Evolutionary conservation across 2,329 filamentous ascomycete genomes (phyloP), one percentile per base, ranked within the genome.

Genomic region (Cyphellophora attinorum): DNA sequence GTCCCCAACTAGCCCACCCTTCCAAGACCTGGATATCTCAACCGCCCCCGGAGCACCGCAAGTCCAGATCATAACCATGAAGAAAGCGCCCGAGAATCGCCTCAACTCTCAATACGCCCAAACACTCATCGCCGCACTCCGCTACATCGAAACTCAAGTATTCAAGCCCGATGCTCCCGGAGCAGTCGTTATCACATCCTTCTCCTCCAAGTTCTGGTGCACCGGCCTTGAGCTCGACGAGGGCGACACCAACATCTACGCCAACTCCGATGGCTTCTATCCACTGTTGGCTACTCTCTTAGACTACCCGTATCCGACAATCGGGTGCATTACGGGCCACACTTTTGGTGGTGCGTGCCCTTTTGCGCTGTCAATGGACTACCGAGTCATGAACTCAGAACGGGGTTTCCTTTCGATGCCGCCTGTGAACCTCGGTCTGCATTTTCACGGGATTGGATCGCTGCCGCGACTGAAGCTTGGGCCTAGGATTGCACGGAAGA

Each of bases 211-310:
- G 33, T 51, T 51, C 39, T 68, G 61, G 60, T 68, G 65, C 44
- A 68, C 64, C 36, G 64, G 63, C 2, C 50, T 68, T 11, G 65
- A 68, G 18, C 51, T 68, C 3, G 64, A 67, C 29, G 64, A 68
- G 43, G 46, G 51, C 8, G 62, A 65, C 31, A 60, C 57, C 11
- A 68, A 67, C 44, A 65, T 68, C 16, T 68, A 65, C 35, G 74
- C 65, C 55, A 76, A 79, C 25, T 62, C 63, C 11, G 74, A 68
- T 46, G 64, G 61, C 16, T 79, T 76, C 36, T 70, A 67, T 8
- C 74, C 75, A 51, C 52, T 68, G 3, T 52, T 69, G 11, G 60
- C 64, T 16, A 65, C 64, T 1, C 54, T 67, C 56, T 51, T 70
- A 46, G 65, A 69, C 50, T 68, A 66, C 34, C 62, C 63, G 0